Base-by-base conservation (phyloP, 768 basidiomycete genomes). In the Tricholoma flavovirens region DNA sequence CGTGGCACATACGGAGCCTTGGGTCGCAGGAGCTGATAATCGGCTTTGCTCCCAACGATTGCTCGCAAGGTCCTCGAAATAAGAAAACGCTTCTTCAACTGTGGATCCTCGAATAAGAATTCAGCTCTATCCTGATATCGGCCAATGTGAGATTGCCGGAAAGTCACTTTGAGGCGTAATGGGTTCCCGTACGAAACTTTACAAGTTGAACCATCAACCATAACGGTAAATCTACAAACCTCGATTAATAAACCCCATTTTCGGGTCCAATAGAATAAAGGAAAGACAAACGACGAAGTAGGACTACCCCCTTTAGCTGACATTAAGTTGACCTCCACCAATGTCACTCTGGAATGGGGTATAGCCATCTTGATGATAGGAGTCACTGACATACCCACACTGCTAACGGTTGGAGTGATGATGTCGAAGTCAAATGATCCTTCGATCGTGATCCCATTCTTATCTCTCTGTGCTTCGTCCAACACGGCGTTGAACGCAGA, bases 41-140 rank as follows among this genome's bases (percentile, higher is more conserved):
- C 77, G 0, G 59, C 69, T 48, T 65, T 67, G 56, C 69, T 71
- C 8, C 80, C 82, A 5, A 83, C 73, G 33, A 77, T 71, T 8
- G 69, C 78, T 5, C 61, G 62, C 2, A 83, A 55, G 1, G 68
- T 55, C 4, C 80, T 75, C 0, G 73, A 71, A 33, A 85, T 83
- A 12, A 77, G 57, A 60, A 83, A 84, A 0, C 59, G 65, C 46
- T 76, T 74, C 4, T 66, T 63, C 7, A 77, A 67, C 21, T 68
- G 68, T 0, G 64, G 59, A 56, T 83, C 78, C 56, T 79, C 66
- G 60, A 86, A 81, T 0, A 73, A 51, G 22, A 86, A 57, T 60
- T 84, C 82, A 8, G 82, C 54, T 1, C 80, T 74, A 43, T 81
- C 81, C 46, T 81, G 73, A 56, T 73, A 81, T 1, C 78, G 71